These are phyloP conservation scores for Terfezia claveryi DNA, from an alignment of 495 filamentous ascomycete species.

Conservation along the genomic window DNA sequence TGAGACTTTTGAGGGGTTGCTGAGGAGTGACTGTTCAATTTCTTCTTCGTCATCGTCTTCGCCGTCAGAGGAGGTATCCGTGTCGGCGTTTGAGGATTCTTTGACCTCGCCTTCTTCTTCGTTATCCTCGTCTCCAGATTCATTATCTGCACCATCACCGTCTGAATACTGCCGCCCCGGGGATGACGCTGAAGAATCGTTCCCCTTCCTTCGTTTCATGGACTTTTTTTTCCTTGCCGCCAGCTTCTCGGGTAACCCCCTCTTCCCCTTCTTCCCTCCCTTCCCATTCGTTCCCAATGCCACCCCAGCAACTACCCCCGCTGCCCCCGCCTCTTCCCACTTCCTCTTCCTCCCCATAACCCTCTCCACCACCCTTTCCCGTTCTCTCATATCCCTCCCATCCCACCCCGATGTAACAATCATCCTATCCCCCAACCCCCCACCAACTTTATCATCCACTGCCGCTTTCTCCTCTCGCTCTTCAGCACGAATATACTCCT, in stretches of 20 bases:
- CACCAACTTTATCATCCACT: no score
- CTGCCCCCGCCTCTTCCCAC: constrained; percentile 50
- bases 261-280: constrained; percentile 8
- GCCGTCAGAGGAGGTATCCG: constrained; percentile 21
- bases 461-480: not conserved
- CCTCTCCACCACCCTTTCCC: not conserved
- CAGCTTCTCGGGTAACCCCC: not conserved
- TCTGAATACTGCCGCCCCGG: constrained; percentile 19
- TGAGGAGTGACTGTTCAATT: constrained; percentile 29
- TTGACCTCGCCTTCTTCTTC: constrained; percentile 25
- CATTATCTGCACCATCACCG: constrained; percentile 26
- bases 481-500: not conserved
- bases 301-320: not conserved
- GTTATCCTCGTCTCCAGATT: constrained; percentile 19
- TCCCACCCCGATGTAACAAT: no score
- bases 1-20: constrained; percentile 54
- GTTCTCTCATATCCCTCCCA: not conserved
- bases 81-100: constrained; percentile 26
- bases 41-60: constrained; percentile 30
- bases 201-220: constrained; percentile 11
- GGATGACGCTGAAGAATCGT: constrained; percentile 26
- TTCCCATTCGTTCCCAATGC: constrained; percentile 8
- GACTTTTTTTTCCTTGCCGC: constrained; percentile 5
- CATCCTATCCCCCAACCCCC: no score
- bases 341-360: constrained; percentile 79